Base-by-base conservation (phyloP, 2,329 filamentous ascomycete genomes). In the Neospermospora avenae region DNA sequence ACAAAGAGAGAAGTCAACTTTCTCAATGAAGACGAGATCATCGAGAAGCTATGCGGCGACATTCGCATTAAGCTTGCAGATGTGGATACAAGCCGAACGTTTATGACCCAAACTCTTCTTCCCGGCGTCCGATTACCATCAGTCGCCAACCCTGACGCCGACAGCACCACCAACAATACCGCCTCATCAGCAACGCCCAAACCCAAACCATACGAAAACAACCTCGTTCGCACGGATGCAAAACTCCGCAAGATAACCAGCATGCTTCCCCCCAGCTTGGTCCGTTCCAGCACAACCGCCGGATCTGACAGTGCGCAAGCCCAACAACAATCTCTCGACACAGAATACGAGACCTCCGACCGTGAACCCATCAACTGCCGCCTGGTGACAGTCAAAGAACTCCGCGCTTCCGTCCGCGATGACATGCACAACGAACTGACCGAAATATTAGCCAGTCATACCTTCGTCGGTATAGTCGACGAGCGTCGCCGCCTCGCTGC, bases 1-100 rank as follows among this genome's bases (percentile, higher is more conserved):
- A 99, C 95, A 0, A 99, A 99, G 74, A 83, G 91, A 54, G 93
- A 99, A 72, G 95, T 99, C 20, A 95, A 98, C 70, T 98, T 99
- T 69, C 80, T 99, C 22, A 96, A 98, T 63, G 95, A 99, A 73
- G 95, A 99, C 65, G 95, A 99, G 68, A 96, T 99, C 48, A 89
- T 95, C 49, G 90, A 95, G 65, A 83, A 84, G 14, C 86, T 99
- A 4, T 97, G 93, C 76, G 84, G 87, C 62, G 84, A 90, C 56
- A 89, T 99, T 22, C 84, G 90, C 55, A 81, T 84, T 8, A 88
- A 88, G 66, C 81, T 99, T 3, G 89, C 91, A 11, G 87, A 88
- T 53, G 93, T 98, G 6, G 95, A 99, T 73, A 93, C 90, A 22
- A 98, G 93, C 70, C 87, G 95, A 49, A 96, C 91, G 0, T 99